Conservation (phyloP, 2,329 filamentous ascomycete genomes). For the Pseudohalonectria lignicola region DNA sequence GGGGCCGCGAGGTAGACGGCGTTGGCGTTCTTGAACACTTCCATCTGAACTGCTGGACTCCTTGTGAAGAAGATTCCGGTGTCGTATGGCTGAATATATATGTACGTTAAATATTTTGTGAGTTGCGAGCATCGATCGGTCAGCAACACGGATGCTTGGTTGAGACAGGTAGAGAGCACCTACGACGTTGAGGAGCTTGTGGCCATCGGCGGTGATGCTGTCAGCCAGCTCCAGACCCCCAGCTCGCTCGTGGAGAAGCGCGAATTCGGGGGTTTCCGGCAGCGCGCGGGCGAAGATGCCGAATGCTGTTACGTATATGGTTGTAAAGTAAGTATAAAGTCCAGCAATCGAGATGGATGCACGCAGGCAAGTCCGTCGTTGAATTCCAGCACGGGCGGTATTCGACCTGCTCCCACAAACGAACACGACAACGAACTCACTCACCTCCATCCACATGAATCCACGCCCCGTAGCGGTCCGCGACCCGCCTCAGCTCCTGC, state of each 20-base stretch:
- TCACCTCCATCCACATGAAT: conserved; percentile 74
- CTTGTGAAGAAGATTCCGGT: conserved; percentile 81
- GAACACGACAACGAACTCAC: no score
- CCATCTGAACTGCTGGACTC: conserved; percentile 42
- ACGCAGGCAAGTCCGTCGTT: no score
- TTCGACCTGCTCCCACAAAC: no score
- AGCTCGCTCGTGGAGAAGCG: conserved; percentile 32
- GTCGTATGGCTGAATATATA: conserved; percentile 59
- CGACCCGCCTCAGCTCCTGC: conserved; percentile 52
- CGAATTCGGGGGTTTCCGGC: conserved; percentile 43
- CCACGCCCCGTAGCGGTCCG: conserved; percentile 68
- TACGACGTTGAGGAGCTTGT: conserved; percentile 87
- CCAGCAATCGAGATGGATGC: no score
- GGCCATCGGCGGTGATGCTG: conserved; percentile 76
- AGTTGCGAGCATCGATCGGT: background rate
- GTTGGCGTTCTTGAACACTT: conserved; percentile 73
- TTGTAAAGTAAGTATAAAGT: no score
- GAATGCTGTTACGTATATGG: no score
- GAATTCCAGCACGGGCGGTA: no score
- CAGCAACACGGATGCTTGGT: no score
- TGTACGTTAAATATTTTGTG: background rate
- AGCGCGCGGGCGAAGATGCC: conserved; percentile 69
- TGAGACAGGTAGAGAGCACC: no score
- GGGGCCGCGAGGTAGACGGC: conserved; percentile 60
- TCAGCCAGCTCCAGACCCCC: conserved; percentile 71